Base-by-base conservation (phyloP, 352 stramenopile species). In the Pythium apleroticum region DNA sequence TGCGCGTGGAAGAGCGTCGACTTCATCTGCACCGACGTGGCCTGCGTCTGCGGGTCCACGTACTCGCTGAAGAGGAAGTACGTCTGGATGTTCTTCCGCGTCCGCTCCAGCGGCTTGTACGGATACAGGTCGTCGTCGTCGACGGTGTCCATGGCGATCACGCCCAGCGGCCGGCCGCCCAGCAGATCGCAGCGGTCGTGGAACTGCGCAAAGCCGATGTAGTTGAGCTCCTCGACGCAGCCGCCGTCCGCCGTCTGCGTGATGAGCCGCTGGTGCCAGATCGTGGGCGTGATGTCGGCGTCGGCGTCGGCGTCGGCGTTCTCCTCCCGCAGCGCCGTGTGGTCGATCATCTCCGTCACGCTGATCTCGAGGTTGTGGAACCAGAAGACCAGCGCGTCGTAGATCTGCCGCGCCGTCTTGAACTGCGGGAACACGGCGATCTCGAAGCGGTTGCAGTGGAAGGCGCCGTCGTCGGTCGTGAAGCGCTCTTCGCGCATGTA, bases 311-410 rank as follows among this genome's bases (percentile, higher is more conserved):
- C 57, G 24, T 72, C 64, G 20, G 79, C 72, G 22, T 73, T 70
- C 62, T 86, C 75, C 52, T 88, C 76, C 2, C 75, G 73, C 19
- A 86, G 52, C 19, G 76, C 80, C 1, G 75, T 66, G 33, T 82
- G 55, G 4, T 74, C 78, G 11, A 85, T 35, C 15, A 65, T 68
- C 52, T 81, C 74, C 3, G 75, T 76, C 20, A 88, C 75, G 4
- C 45, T 79, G 45, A 83, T 84, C 59, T 86, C 77, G 56, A 84
- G n/a, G n/a, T 74, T 22, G 75, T 81, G 9, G 74, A 46, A 25
- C 74, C 75, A 80, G 15, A 65, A 72, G 19, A 75, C 55, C 17
- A 82, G 62, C 7, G 67, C 64, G 15, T 86, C 77, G 43, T 74
- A 84, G 11, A 86, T 72, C 31, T 84, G 66, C 19, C 60, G 65